phyloP scores from a whole-genome alignment of 2,329 filamentous ascomycete species.

The Magnaporthiopsis rhizophila region DNA sequence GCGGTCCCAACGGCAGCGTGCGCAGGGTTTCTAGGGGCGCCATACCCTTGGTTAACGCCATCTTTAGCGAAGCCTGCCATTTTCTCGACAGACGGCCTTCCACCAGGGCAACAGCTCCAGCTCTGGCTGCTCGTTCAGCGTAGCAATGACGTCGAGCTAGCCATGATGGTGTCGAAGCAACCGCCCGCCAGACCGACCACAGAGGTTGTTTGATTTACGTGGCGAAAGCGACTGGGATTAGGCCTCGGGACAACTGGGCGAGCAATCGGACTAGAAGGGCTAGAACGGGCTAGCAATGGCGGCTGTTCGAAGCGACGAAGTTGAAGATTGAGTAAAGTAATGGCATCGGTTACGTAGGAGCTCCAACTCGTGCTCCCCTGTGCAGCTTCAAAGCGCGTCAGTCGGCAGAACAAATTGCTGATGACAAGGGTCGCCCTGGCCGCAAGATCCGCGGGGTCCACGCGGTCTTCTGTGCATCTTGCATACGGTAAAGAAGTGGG shows the following conservation, averaged over 20 bases:
- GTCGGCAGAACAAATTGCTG: not conserved
- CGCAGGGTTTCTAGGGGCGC: too few relatives aligned
- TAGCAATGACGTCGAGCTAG: constrained; percentile 2
- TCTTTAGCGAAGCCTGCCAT: not conserved
- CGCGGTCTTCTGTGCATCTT: not conserved
- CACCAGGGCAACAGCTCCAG: not conserved
- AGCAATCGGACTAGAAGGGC: not conserved
- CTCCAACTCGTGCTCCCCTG: not conserved
- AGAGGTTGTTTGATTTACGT: not conserved
- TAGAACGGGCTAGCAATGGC: not conserved
- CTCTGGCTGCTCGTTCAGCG: constrained; percentile 6
- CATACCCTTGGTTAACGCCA: constrained; percentile 7
- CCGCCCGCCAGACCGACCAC: not conserved
- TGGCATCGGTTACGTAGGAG: not conserved
- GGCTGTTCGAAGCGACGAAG: not conserved
- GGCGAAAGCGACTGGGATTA: not conserved
- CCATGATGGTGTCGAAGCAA: constrained; percentile 3
- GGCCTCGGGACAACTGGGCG: not conserved
- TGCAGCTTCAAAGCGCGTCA: not conserved
- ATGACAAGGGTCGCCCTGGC: not conserved
- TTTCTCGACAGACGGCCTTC: not conserved
- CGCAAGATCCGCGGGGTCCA: not conserved
- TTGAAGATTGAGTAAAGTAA: not conserved
- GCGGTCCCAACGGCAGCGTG: not conserved
- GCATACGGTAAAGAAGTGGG: not conserved